Conservation (phyloP, 768 basidiomycete genomes). For the Mycena metata region DNA sequence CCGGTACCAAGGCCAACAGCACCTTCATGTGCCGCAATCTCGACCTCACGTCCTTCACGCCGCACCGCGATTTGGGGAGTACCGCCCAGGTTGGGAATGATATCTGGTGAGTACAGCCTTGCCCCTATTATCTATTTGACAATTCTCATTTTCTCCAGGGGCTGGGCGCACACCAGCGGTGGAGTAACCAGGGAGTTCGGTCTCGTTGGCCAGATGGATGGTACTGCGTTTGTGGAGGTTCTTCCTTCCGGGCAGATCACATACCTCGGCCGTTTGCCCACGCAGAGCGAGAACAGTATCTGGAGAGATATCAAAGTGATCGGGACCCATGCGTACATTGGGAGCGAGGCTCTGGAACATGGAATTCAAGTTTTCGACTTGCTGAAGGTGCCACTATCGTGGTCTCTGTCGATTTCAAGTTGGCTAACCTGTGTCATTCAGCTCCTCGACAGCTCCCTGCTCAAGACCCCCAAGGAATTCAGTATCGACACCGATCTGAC, state of each 20-base stretch:
- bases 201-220: slow-evolving; percentile 34
- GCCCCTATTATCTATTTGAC: too few relatives aligned
- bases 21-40: slow-evolving; percentile 33
- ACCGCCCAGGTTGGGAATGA: slow-evolving; percentile 29
- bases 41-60: slow-evolving; percentile 35
- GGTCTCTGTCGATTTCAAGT: too few relatives aligned
- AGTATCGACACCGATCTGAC: slow-evolving; percentile 42
- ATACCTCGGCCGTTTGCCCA: slow-evolving; percentile 46
- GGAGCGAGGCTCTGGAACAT: slow-evolving; percentile 45
- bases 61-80: slow-evolving; percentile 29
- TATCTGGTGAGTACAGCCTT: slow-evolving; percentile 7
- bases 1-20: slow-evolving; percentile 15
- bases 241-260: slow-evolving; percentile 28
- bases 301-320: slow-evolving; percentile 48
- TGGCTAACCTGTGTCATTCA: background rate
- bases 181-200: slow-evolving; percentile 32
- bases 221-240: slow-evolving; percentile 35
- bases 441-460: slow-evolving; percentile 37
- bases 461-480: slow-evolving; percentile 39
- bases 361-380: slow-evolving; percentile 49
- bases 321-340: slow-evolving; percentile 43
- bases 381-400: slow-evolving; percentile 30
- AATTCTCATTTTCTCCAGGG: background rate
- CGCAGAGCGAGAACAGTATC: slow-evolving; percentile 37
- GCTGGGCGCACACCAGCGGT: slow-evolving; percentile 29